Base-by-base conservation (phyloP, 805 yeast genomes). In the Candida mattraensis region DNA sequence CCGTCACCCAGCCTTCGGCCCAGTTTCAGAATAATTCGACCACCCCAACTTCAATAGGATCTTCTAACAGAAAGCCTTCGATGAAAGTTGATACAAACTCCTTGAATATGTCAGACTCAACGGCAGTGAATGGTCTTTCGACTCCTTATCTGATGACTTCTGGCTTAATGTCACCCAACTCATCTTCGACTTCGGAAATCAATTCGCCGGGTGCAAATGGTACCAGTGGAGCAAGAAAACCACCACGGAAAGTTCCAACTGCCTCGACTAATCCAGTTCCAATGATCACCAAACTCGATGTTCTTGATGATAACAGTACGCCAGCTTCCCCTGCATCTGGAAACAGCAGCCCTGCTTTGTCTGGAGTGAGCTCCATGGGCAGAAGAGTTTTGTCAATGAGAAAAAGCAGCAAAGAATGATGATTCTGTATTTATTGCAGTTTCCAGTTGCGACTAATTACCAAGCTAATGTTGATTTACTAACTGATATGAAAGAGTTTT, bases 121-220 rank as follows among this genome's bases (percentile, higher is more conserved):
- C 37, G 14, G 50, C 55, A 2, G 46, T 53, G 9, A 51, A 48
- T 23, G 87, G 87, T 0, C 74, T 82, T 54, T 72, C 81, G 0
- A 80, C 87, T 5, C 87, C 88, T 2, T 83, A 79, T 47, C 63
- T 80, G 29, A 58, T 80, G 40, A 83, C 86, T 0, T 74, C 84
- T 0, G 86, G 85, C 1, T 51, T 75, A 19, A 53, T 72, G 32
- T 72, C 85, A 0, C 82, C 84, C 2, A 70, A 67, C 43, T 51
- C 63, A 1, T 45, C 54, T 2, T 42, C 49, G 6, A 35, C 33
- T 7, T 37, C 43, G 2, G 53, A 48, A 11, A 12, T 42, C 16
- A 32, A 31, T 15, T 44, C 49, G 20, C 49, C 49, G 5, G 35
- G 31, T 2, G 24, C 35, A 6, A 14, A 23, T 5, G 30, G 31